Evolutionary conservation across 192 early-diverging fungal genomes (phyloP).

Genomic region (Lunasporangiospora selenospora): DNA sequence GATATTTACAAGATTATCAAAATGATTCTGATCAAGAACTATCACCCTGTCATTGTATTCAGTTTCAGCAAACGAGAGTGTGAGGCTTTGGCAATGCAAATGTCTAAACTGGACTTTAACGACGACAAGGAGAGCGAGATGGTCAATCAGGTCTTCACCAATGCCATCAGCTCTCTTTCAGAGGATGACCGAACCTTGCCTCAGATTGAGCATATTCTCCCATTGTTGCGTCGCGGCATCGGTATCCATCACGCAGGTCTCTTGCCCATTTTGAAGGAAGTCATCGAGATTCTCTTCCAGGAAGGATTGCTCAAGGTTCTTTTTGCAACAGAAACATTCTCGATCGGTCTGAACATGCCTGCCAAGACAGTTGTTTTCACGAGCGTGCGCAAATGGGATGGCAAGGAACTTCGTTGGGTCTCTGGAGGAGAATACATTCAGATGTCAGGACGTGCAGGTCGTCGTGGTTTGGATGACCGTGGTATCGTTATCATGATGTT

Average conservation of each 20-base stretch:
- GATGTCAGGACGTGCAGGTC: constrained; percentile 98
- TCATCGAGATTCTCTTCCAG: constrained; percentile 97
- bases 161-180: constrained; percentile 82
- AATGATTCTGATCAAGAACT: constrained; percentile 94
- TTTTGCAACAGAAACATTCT: constrained; percentile 99
- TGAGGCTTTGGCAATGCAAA: constrained; percentile 87
- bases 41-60: constrained; percentile 99
- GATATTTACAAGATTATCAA: constrained; percentile 96
- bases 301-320: constrained; percentile 97
- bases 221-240: constrained; percentile 90
- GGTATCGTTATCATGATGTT: constrained; percentile 98
- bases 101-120: constrained; percentile 96
- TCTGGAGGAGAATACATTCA: constrained; percentile 98
- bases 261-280: constrained; percentile 95
- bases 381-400: constrained; percentile 91
- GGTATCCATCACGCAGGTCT: constrained; percentile 98
- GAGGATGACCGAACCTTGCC: constrained; percentile 93
- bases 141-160: constrained; percentile 84
- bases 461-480: constrained; percentile 96
- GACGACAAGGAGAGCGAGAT: constrained; percentile 82
- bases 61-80: constrained; percentile 95
- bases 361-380: constrained; percentile 99
- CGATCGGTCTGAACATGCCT: constrained; percentile 99
- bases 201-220: constrained; percentile 93
- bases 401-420: constrained; percentile 80